phyloP scores from a whole-genome alignment of 169 alveolate species.

The Ichthyophthirius multifiliis region DNA sequence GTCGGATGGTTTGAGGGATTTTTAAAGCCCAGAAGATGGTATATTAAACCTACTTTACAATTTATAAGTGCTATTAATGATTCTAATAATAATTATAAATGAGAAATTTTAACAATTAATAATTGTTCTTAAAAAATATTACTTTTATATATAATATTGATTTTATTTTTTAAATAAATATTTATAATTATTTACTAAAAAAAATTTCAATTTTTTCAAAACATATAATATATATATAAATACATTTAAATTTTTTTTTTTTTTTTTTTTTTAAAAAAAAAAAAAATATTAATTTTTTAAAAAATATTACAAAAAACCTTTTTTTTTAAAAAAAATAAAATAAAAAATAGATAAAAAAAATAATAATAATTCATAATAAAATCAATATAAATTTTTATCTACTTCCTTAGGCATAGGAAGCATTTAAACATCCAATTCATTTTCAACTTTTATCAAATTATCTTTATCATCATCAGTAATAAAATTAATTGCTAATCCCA shows the following conservation, averaged over 20 bases:
- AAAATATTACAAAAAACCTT: neutral
- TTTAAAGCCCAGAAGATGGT: slow-evolving; percentile 9
- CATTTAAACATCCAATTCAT: slow-evolving; percentile 97
- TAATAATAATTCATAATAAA: too few species aligned
- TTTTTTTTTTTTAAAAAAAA: too few species aligned
- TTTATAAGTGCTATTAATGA: neutral
- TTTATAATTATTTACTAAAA: too few species aligned
- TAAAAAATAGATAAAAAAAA: too few species aligned
- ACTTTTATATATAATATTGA: too few species aligned
- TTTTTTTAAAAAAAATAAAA: too few species aligned
- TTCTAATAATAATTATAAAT: too few species aligned
- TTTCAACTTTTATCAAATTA: slow-evolving; percentile 90
- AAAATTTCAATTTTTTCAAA: too few species aligned
- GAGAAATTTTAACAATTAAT: too few species aligned
- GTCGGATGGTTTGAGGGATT: slow-evolving; percentile 15
- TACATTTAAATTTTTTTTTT: neutral
- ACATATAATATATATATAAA: too few species aligned
- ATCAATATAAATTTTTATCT: slow-evolving; percentile 76
- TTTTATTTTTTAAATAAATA: too few species aligned
- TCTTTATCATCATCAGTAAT: slow-evolving; percentile 95
- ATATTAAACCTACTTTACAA: slow-evolving; percentile 1
- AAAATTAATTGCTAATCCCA: slow-evolving; percentile 96
- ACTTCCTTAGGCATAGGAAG: slow-evolving; percentile 94
- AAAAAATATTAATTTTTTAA: neutral
- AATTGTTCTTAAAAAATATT: too few species aligned